Evolutionary conservation across 169 alveolate genomes (phyloP).

Genomic region (Cryptosporidium viatorum): DNA sequence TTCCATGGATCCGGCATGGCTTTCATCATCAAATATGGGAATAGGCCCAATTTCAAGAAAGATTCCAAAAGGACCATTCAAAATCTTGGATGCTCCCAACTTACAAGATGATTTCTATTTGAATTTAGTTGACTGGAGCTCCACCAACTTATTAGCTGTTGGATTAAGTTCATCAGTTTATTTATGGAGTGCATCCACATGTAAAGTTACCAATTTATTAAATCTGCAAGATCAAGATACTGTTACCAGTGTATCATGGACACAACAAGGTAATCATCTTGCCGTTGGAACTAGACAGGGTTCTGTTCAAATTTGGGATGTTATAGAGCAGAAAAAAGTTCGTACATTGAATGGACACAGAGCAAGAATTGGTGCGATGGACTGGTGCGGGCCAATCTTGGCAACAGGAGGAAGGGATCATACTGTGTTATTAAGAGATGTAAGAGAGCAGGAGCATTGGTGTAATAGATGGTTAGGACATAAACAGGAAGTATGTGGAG

Average conservation of each 20-base stretch:
- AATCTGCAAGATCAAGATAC: conserved; percentile 86
- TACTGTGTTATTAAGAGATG: conserved; percentile 88
- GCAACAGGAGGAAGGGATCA: conserved; percentile 93
- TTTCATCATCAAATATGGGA: conserved; percentile 52
- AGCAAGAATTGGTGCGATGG: conserved; percentile 92
- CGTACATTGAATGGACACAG: conserved; percentile 88
- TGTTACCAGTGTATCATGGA: conserved; percentile 92
- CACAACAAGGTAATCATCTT: conserved; percentile 87
- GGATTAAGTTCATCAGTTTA: conserved; percentile 91
- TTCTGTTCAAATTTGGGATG: conserved; percentile 87
- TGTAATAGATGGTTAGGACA: conserved; percentile 84
- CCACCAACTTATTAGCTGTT: conserved; percentile 88
- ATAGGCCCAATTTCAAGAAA: conserved; percentile 70
- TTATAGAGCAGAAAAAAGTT: conserved; percentile 76
- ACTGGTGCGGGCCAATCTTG: conserved; percentile 90
- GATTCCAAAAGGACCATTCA: conserved; percentile 79
- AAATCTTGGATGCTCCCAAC: conserved; percentile 92
- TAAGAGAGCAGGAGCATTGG: conserved; percentile 81
- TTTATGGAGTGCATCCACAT: conserved; percentile 91
- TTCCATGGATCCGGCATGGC: conserved; percentile 70
- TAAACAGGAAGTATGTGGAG: conserved; percentile 91
- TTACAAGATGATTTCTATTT: conserved; percentile 92
- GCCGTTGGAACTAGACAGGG: conserved; percentile 91
- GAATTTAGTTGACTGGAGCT: conserved; percentile 90
- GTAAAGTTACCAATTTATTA: conserved; percentile 88